phyloP scores from a whole-genome alignment of 169 alveolate genomes.

The Eimeria maxima region DNA sequence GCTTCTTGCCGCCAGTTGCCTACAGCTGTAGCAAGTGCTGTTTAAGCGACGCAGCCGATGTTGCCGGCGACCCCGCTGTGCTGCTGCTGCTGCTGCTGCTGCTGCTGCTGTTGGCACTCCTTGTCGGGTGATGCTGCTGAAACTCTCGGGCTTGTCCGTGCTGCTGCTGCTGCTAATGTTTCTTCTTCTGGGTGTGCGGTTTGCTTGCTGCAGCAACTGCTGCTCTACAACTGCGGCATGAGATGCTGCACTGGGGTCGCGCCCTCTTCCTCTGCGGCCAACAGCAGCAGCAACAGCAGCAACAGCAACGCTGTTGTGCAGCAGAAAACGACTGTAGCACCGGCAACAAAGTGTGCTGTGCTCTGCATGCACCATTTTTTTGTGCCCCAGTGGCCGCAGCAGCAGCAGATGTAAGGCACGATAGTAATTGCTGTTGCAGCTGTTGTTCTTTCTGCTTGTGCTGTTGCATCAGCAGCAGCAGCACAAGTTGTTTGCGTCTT shows the following conservation, averaged over 20 bases:
- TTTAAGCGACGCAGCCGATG: not conserved
- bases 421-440: not conserved
- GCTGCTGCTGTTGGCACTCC: not conserved
- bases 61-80: not conserved
- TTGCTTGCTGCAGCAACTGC: slow-evolving; percentile 33
- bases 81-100: slow-evolving; percentile 30
- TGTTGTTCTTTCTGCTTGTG: not conserved
- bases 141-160: not conserved
- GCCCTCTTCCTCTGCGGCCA: slow-evolving; percentile 39
- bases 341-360: slow-evolving; percentile 9
- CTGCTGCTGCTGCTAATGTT: not conserved
- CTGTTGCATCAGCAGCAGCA: slow-evolving; percentile 43
- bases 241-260: slow-evolving; percentile 51
- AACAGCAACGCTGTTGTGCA: not conserved
- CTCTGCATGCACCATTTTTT: not conserved
- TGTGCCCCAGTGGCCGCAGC: not conserved
- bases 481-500: not conserved
- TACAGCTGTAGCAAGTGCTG: not conserved
- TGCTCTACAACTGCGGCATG: slow-evolving; percentile 45
- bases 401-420: slow-evolving; percentile 31
- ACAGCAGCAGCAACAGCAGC: slow-evolving; percentile 50
- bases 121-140: not conserved
- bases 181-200: not conserved
- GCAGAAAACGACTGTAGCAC: slow-evolving; percentile 1
- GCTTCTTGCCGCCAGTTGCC: not conserved